phyloP scores from a whole-genome alignment of 345 rosid genomes.

The Odontarrhena argentea region DNA sequence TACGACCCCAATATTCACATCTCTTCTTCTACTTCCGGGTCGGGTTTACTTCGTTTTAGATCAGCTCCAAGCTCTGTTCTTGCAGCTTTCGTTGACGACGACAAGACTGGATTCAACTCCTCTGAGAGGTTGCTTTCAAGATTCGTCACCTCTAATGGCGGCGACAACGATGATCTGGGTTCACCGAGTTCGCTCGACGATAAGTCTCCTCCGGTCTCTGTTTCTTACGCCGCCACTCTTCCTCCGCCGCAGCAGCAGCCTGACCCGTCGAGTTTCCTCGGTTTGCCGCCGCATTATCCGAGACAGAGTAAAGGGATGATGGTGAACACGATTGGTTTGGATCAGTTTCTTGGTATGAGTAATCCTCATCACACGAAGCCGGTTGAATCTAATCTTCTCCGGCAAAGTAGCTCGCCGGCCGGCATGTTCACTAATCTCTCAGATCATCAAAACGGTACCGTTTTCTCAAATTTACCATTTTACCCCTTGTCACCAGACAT shows the following conservation, averaged over 20 bases:
- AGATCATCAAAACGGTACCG: slow-evolving; percentile 71
- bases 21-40: slow-evolving; percentile 40
- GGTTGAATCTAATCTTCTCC: slow-evolving; percentile 51
- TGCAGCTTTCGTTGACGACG: slow-evolving; percentile 43
- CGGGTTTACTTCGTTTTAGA: slow-evolving; percentile 79
- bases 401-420: slow-evolving; percentile 85
- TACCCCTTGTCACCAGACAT: background rate
- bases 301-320: slow-evolving; percentile 51
- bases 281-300: slow-evolving; percentile 87
- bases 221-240: slow-evolving; percentile 38
- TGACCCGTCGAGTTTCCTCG: slow-evolving; percentile 50
- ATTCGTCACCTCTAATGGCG: slow-evolving; percentile 47
- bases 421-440: slow-evolving; percentile 66
- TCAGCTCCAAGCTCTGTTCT: slow-evolving; percentile 77
- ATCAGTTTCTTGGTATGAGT: slow-evolving; percentile 50
- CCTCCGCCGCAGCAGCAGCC: slow-evolving; percentile 20
- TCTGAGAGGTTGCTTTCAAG: slow-evolving; percentile 50
- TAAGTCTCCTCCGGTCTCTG: slow-evolving; percentile 39
- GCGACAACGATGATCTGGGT: slow-evolving; percentile 25
- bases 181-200: slow-evolving; percentile 34
- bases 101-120: slow-evolving; percentile 45
- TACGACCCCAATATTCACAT: slow-evolving; percentile 43
- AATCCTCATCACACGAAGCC: slow-evolving; percentile 48
- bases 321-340: slow-evolving; percentile 50
- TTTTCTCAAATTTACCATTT: slow-evolving; percentile 18